A percentile compares a stretch with the other conserved stretches of the same genome.
phyloP scores from a whole-genome alignment of 345 rosid genomes.

The Sonneratia alba region DNA sequence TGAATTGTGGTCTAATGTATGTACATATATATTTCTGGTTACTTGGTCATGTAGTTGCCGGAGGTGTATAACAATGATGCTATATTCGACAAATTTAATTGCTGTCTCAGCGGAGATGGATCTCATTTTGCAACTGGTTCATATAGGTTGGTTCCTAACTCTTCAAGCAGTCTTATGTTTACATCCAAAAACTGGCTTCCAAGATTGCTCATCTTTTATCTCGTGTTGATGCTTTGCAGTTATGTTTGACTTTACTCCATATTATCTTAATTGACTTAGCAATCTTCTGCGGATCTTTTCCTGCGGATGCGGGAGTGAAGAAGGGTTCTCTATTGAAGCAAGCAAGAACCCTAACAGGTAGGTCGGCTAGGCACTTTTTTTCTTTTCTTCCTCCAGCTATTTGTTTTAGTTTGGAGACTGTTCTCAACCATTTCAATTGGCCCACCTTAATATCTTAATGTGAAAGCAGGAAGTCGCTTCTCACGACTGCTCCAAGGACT shows the following conservation, averaged over 20 bases:
- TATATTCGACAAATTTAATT: slow-evolving; percentile 64
- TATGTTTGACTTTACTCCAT: slow-evolving; percentile 10
- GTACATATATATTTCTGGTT: slow-evolving; percentile 5
- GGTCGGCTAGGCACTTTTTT: background rate
- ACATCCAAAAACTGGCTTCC: background rate
- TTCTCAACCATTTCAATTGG: background rate
- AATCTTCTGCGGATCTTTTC: slow-evolving; percentile 51
- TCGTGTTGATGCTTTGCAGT: background rate
- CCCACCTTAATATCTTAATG: too few species aligned
- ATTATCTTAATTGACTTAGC: slow-evolving; percentile 21
- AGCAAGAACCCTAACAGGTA: slow-evolving; percentile 35
- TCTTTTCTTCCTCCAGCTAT: background rate
- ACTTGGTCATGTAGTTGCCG: slow-evolving; percentile 36
- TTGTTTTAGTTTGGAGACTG: background rate
- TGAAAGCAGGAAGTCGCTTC: slow-evolving; percentile 29
- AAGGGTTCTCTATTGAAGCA: slow-evolving; percentile 40
- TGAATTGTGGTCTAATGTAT: background rate
- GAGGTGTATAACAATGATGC: slow-evolving; percentile 51
- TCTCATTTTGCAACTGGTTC: slow-evolving; percentile 57
- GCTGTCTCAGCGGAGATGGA: slow-evolving; percentile 57
- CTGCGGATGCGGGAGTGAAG: slow-evolving; percentile 30
- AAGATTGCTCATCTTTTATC: background rate
- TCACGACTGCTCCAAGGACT: slow-evolving; percentile 26
- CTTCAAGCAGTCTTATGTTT: slow-evolving; percentile 1
- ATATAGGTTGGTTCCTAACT: slow-evolving; percentile 40